phyloP scores from a whole-genome alignment of 305 asterid genomes.

The Plantago coronopus region DNA sequence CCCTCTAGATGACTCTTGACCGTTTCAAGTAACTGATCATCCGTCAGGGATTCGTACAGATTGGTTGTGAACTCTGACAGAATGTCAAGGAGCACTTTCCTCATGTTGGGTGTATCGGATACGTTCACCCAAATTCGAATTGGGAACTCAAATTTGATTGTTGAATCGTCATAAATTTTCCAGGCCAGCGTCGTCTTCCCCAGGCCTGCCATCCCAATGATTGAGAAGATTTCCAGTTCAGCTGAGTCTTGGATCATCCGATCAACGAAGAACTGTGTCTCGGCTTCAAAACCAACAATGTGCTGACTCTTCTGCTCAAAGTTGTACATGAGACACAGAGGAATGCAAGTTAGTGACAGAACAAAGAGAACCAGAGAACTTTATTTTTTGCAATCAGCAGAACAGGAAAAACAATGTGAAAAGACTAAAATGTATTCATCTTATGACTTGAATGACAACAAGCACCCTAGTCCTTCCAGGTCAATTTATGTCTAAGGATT shows the following conservation, averaged over 20 bases:
- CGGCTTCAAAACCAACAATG: conserved; percentile 34
- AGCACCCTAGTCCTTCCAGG: too few relatives aligned
- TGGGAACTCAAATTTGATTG: conserved; percentile 27
- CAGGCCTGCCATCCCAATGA: conserved; percentile 36
- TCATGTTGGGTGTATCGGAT: conserved; percentile 23
- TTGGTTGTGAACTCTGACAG: not conserved
- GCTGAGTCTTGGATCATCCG: conserved; percentile 18
- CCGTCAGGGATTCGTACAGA: not conserved
- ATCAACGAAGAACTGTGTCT: conserved; percentile 13
- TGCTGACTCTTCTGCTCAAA: not conserved
- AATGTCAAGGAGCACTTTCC: not conserved
- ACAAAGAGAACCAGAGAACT: too few relatives aligned
- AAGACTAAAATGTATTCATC: too few relatives aligned
- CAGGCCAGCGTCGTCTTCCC: conserved; percentile 38
- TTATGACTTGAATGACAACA: too few relatives aligned
- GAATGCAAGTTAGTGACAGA: too few relatives aligned
- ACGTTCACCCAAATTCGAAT: conserved; percentile 26
- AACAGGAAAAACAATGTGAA: too few relatives aligned
- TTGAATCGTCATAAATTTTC: conserved; percentile 23
- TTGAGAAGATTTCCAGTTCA: not conserved
- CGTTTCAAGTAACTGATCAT: not conserved
- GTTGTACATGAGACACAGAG: not conserved
- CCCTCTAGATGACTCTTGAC: conserved; percentile 8
- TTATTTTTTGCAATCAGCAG: too few relatives aligned
- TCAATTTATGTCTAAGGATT: too few relatives aligned